Conservation (phyloP, 1,284 basidiomycete genomes). For the Heterobasidion irregulare region DNA sequence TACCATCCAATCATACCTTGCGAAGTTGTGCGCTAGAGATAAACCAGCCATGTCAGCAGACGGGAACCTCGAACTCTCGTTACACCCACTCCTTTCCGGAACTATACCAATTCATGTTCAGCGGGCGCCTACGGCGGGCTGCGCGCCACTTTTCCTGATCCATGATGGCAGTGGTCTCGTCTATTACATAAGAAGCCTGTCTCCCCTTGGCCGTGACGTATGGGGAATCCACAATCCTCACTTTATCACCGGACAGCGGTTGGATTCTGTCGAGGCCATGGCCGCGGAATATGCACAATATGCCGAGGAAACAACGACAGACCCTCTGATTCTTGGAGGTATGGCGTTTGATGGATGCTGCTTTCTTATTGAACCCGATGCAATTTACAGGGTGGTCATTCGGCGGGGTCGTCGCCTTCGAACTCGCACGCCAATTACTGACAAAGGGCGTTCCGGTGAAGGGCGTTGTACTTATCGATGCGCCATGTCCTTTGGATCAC, state of each 20-base stretch:
- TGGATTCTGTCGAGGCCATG: conserved; percentile 44
- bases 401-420: conserved; percentile 63
- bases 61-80: conserved; percentile 5
- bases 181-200: conserved; percentile 41
- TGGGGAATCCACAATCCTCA: conserved; percentile 56
- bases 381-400: conserved; percentile 60
- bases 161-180: conserved; percentile 66
- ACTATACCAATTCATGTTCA: conserved; percentile 32
- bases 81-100: conserved; percentile 18
- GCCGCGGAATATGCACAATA: conserved; percentile 39
- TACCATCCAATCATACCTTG: conserved; percentile 23
- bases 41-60: background rate
- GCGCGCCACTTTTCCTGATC: conserved; percentile 48
- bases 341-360: conserved; percentile 10
- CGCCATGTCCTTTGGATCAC: conserved; percentile 44
- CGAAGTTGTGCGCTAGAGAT: background rate
- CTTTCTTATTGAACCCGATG: conserved; percentile 1
- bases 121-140: conserved; percentile 11
- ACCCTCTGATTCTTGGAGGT: conserved; percentile 53
- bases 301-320: conserved; percentile 23
- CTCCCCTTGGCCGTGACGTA: conserved; percentile 37
- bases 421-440: conserved; percentile 46
- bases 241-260: conserved; percentile 33
- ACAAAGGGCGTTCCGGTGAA: conserved; percentile 32
- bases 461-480: conserved; percentile 60